phyloP scores from a whole-genome alignment of 345 rosid species.

The Theobroma cacao region DNA sequence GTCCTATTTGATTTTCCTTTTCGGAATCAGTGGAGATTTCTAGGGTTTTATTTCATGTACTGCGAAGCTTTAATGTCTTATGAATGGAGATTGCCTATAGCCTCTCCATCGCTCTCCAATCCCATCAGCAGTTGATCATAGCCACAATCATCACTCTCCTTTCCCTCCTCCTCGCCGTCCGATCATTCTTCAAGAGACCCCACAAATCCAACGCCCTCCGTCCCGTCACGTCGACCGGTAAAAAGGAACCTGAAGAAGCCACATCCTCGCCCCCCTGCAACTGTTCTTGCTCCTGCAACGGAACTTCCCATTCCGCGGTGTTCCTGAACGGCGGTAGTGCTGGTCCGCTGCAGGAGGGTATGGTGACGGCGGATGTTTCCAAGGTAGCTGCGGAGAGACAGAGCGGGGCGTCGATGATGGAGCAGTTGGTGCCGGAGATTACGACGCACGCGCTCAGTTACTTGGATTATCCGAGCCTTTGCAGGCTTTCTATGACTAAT shows the following conservation, averaged over 20 bases:
- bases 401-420: slow-evolving; percentile 96
- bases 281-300: slow-evolving; percentile 36
- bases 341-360: not conserved
- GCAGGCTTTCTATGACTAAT: slow-evolving; percentile 96
- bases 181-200: slow-evolving; percentile 35
- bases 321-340: slow-evolving; percentile 25
- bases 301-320: slow-evolving; percentile 20
- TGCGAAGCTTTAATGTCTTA: slow-evolving; percentile 54
- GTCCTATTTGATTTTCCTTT: not conserved
- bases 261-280: slow-evolving; percentile 7
- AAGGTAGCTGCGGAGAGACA: slow-evolving; percentile 48
- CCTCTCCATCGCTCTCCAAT: slow-evolving; percentile 31
- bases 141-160: slow-evolving; percentile 45
- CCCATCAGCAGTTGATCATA: slow-evolving; percentile 33
- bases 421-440: slow-evolving; percentile 98
- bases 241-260: not conserved
- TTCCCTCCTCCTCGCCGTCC: slow-evolving; percentile 41
- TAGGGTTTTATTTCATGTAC: slow-evolving; percentile 43
- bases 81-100: slow-evolving; percentile 54
- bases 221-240: slow-evolving; percentile 5
- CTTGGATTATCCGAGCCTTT: slow-evolving; percentile 91
- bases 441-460: slow-evolving; percentile 97
- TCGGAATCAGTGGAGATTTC: not conserved
- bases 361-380: slow-evolving; percentile 30
- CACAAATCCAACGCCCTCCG: slow-evolving; percentile 17